phyloP scores from a whole-genome alignment of 805 yeast genomes.

The Sugiyamaella qingdaonensis region DNA sequence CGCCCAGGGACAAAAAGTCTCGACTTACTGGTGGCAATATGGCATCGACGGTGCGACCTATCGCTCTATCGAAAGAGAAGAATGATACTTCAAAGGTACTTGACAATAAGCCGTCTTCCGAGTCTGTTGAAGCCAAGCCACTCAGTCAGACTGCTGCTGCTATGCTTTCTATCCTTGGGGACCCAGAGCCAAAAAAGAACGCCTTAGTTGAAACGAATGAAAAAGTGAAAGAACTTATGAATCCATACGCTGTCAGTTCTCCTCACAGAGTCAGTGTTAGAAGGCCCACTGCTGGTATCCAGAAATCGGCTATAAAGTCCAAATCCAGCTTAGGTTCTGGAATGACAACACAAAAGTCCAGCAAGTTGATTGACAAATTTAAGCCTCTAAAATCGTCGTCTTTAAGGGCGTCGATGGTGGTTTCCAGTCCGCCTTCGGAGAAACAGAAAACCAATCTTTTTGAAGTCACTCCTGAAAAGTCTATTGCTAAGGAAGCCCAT shows the following conservation, averaged over 20 bases:
- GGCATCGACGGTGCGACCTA: background rate
- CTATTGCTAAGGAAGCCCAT: background rate
- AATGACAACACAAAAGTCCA: background rate
- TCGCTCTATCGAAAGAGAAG: background rate
- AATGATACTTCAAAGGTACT: background rate
- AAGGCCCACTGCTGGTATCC: background rate
- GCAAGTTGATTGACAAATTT: constrained; percentile 8
- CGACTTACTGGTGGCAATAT: background rate
- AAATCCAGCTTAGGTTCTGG: background rate
- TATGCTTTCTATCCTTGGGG: constrained; percentile 42
- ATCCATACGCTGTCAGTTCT: constrained; percentile 39
- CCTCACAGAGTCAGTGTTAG: constrained; percentile 6
- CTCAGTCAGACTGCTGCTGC: constrained; percentile 49
- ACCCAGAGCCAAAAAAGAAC: constrained; percentile 19
- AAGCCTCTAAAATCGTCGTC: constrained; percentile 19
- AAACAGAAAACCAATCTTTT: background rate
- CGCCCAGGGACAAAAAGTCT: background rate
- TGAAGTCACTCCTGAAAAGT: constrained; percentile 1
- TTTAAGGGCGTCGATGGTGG: constrained; percentile 13
- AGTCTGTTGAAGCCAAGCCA: constrained; percentile 11
- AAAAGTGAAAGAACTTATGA: constrained; percentile 33
- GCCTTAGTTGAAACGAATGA: constrained; percentile 10
- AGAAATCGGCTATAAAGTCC: background rate
- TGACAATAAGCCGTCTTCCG: background rate
- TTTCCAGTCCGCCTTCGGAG: constrained; percentile 13